Evolutionary conservation across 352 stramenopile species (phyloP), one percentile per base, ranked within the genome.

Genomic region (Paralagenidium karlingii): DNA sequence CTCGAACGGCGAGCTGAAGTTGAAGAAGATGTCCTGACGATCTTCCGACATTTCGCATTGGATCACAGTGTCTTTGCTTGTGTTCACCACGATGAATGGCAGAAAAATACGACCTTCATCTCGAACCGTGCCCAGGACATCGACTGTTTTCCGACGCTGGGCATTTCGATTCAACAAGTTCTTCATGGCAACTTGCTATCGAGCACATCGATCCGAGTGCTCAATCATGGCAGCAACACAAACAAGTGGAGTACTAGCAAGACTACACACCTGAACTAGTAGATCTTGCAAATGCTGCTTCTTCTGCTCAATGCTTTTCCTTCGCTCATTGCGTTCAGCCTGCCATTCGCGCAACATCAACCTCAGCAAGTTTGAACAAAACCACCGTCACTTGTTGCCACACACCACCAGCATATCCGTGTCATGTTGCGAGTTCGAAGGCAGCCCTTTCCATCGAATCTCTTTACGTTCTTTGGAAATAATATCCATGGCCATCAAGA

Each of bases 401-500:
- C 67, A 28, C 34, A 91, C 77, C 47, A 84, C 52, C 25, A 96
- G 60, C 53, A 82, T 69, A 34, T 96, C 75, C 6, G 92, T 66
- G 41, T 97, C 80, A 31, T 94, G 69, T 39, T 91, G 65, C 20
- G 83, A 46, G 57, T 81, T 88, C 26, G 68, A 78, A 13, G 71
- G 74, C 25, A 91, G 59, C 5, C 70, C 81, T 53, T 75, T 89
- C 76, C 73, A 95, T 27, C 64, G 63, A 49, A 89, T 96, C 41
- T 94, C 77, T 48, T 96, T 96, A 18, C 94, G 93, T 43, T 98
- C 90, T 59, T 98, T 98, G 21, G 75, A 88, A 40, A 98, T 98
- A 39, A 98, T 98, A 34, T 98, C 92, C 87, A 98, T 97, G 10
- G 94, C 94, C 87, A 97, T 97, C 19, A 98, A 60, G 12, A 98